phyloP scores from a whole-genome alignment of 441 rosid genomes.

The Euphorbia corollata region DNA sequence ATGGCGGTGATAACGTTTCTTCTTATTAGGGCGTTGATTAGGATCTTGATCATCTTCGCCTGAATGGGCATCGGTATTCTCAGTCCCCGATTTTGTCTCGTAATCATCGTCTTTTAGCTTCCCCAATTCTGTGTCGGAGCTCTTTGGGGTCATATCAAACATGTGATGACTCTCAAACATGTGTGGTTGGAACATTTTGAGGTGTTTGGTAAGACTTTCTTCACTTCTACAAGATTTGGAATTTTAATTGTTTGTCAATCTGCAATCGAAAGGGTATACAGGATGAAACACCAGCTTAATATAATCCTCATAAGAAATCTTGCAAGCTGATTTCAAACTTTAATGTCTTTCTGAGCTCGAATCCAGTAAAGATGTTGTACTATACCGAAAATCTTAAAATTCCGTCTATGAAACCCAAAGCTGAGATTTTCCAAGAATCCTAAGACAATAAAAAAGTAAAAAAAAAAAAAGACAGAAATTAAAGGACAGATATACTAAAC shows the following conservation, averaged over 20 bases:
- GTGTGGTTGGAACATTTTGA: constrained; percentile 56
- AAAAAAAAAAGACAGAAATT: background rate
- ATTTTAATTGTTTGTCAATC: background rate
- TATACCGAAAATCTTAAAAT: background rate
- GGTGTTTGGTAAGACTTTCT: background rate
- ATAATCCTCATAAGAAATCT: background rate
- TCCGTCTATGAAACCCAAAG: background rate
- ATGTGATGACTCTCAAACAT: constrained; percentile 60
- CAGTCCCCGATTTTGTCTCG: constrained; percentile 73
- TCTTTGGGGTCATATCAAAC: constrained; percentile 63
- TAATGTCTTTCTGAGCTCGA: background rate
- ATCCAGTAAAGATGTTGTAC: background rate
- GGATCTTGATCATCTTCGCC: constrained; percentile 88
- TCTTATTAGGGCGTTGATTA: constrained; percentile 51
- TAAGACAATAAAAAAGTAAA: background rate
- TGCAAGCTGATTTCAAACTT: background rate
- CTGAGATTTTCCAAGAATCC: background rate
- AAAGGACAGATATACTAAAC: background rate
- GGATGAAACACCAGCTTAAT: background rate
- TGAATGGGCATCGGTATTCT: constrained; percentile 53
- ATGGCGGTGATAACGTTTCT: constrained; percentile 93
- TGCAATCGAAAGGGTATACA: background rate
- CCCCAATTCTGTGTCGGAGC: constrained; percentile 58
- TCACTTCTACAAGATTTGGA: background rate
- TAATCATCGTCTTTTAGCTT: constrained; percentile 62